These are phyloP conservation scores for Penicillium samsonianum DNA, from an alignment of 495 filamentous ascomycete genomes.

Conservation along the genomic window DNA sequence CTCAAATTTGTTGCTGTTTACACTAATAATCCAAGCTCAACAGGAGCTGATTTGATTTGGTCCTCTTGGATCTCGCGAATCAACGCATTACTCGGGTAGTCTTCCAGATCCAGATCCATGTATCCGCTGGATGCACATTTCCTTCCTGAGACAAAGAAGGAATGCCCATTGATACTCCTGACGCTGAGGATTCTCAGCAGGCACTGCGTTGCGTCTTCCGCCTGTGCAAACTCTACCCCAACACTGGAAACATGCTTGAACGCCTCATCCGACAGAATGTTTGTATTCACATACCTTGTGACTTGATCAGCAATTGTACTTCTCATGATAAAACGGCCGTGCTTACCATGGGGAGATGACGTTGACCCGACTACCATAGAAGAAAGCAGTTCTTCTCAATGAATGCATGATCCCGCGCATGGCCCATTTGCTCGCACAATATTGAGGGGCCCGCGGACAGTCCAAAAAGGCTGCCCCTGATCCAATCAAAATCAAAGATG, in stretches of 20 bases:
- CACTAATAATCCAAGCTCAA: constrained; percentile 2
- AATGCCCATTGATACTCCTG: constrained; percentile 18
- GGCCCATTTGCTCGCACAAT: too few relatives aligned
- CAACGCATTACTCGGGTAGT: not conserved
- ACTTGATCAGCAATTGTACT: not conserved
- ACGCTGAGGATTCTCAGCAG: constrained; percentile 24
- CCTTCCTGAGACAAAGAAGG: constrained; percentile 19
- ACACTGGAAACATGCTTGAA: constrained; percentile 15
- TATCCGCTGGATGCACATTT: constrained; percentile 23
- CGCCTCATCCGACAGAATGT: constrained; percentile 21
- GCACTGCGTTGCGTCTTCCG: constrained; percentile 19
- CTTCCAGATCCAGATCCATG: constrained; percentile 13
- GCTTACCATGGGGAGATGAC: too few relatives aligned
- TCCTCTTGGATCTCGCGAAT: constrained; percentile 6
- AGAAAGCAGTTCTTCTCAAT: too few relatives aligned
- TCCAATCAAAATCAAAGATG: too few relatives aligned
- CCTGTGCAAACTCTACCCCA: constrained; percentile 22
- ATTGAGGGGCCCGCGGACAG: too few relatives aligned
- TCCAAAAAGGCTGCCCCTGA: too few relatives aligned
- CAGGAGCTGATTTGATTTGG: constrained; percentile 7
- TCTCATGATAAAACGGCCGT: too few relatives aligned
- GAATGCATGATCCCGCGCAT: too few relatives aligned
- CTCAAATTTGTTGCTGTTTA: not conserved
- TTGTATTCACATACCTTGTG: constrained; percentile 29
- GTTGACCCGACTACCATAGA: too few relatives aligned